A percentile compares a stretch with the other conserved stretches of the same genome.
Evolutionary conservation across 495 filamentous ascomycete species (phyloP).

Genomic region (Rhizodiscina lignyota): DNA sequence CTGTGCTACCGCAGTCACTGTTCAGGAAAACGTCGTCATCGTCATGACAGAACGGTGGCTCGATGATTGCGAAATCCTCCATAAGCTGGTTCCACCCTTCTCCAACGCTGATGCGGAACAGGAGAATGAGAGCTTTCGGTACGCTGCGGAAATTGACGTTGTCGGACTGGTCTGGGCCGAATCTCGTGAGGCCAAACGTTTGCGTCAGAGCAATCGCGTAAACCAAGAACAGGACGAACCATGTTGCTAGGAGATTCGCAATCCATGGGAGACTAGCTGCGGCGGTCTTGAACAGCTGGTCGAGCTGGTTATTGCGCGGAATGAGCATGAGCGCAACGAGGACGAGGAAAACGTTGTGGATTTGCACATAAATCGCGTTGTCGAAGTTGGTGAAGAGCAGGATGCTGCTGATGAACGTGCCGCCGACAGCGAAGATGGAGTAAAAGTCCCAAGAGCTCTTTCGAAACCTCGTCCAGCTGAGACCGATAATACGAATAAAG

Average conservation of each 20-base stretch:
- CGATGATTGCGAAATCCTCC: conserved; percentile 81
- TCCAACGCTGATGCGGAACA: conserved; percentile 83
- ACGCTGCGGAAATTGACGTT: conserved; percentile 92
- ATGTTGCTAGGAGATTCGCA: conserved; percentile 84
- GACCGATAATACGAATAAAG: conserved; percentile 64
- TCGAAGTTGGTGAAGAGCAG: conserved; percentile 41
- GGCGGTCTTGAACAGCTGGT: conserved; percentile 98
- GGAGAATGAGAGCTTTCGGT: conserved; percentile 78
- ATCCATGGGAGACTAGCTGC: conserved; percentile 88
- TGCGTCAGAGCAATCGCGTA: conserved; percentile 95
- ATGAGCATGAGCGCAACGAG: conserved; percentile 84
- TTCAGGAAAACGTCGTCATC: conserved; percentile 44
- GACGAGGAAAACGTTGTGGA: conserved; percentile 90
- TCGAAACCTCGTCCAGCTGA: conserved; percentile 85
- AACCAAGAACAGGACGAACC: conserved; percentile 91
- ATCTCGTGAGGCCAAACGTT: conserved; percentile 87
- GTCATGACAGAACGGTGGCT: conserved; percentile 57
- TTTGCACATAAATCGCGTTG: conserved; percentile 46
- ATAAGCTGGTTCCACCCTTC: conserved; percentile 95
- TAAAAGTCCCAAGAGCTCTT: conserved; percentile 94
- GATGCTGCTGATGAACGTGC: conserved; percentile 61
- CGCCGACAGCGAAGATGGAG: conserved; percentile 70
- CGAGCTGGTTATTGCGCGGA: conserved; percentile 89
- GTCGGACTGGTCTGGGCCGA: conserved; percentile 50
- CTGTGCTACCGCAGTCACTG: conserved; percentile 82